Percentiles rank a stretch among this genome's conserved stretches.
Evolutionary conservation across 495 filamentous ascomycete genomes (phyloP).

Genomic region (Trichoderma virens): DNA sequence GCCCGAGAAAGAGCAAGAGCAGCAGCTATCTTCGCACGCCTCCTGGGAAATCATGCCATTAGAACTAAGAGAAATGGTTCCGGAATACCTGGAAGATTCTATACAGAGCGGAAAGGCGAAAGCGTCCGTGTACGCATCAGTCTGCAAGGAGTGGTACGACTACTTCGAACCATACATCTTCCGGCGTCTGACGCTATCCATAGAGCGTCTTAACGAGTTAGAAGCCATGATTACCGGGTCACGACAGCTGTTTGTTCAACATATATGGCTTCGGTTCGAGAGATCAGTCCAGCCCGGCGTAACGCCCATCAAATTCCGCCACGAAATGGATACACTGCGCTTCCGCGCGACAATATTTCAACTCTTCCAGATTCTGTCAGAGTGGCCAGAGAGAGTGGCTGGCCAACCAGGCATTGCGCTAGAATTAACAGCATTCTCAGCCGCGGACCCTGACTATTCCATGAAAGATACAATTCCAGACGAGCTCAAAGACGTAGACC

Average conservation of each 20-base stretch:
- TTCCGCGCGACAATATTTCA: not conserved
- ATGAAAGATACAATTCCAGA: not conserved
- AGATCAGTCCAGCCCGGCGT: not conserved
- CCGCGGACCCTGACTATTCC: not conserved
- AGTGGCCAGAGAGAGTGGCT: not conserved
- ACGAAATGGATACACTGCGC: too few relatives aligned
- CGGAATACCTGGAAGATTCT: not conserved
- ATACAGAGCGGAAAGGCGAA: not conserved
- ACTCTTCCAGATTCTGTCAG: not conserved
- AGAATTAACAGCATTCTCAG: not conserved
- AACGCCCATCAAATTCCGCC: not conserved
- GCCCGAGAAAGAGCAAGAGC: too few relatives aligned
- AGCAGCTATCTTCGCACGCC: too few relatives aligned
- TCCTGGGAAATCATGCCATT: not conserved
- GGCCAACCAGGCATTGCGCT: not conserved
- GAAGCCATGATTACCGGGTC: not conserved
- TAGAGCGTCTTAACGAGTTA: not conserved
- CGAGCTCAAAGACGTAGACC: not conserved
- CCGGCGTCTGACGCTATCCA: not conserved
- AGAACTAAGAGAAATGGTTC: not conserved
- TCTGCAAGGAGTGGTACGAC: not conserved
- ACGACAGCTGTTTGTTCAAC: not conserved
- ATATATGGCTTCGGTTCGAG: not conserved
- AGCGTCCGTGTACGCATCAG: not conserved
- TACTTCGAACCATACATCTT: not conserved